Evolutionary conservation across 805 yeast species (phyloP).

Genomic region (Suhomyces prunicola): DNA sequence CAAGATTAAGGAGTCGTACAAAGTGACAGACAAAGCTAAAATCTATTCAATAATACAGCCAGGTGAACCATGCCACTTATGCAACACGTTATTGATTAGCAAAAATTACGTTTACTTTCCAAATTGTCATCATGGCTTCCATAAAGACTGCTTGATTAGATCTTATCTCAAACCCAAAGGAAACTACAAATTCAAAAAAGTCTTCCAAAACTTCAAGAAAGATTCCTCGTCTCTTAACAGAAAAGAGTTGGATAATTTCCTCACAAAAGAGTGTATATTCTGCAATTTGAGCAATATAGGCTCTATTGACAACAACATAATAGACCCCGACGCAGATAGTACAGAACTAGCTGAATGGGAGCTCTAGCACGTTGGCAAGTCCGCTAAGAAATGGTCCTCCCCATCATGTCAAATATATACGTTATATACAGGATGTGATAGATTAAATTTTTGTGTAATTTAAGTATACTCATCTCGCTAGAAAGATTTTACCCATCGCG

Average conservation of each 20-base stretch:
- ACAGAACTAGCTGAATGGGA: conserved; percentile 48
- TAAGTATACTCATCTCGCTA: conserved; percentile 1
- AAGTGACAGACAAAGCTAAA: conserved; percentile 28
- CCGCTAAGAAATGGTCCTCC: neutral
- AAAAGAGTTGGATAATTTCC: conserved; percentile 55
- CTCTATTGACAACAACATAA: conserved; percentile 61
- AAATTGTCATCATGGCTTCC: conserved; percentile 81
- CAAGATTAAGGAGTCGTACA: conserved; percentile 50
- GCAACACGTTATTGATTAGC: conserved; percentile 65
- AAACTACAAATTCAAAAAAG: conserved; percentile 63
- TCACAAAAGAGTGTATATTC: conserved; percentile 65
- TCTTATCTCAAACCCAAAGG: conserved; percentile 54
- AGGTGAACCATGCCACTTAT: conserved; percentile 75
- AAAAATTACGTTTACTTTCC: conserved; percentile 81
- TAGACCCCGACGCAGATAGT: conserved; percentile 32
- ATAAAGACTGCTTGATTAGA: conserved; percentile 79
- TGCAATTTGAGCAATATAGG: conserved; percentile 76
- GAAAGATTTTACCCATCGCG: conserved; percentile 1
- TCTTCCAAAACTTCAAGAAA: conserved; percentile 53
- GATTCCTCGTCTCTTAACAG: conserved; percentile 37
- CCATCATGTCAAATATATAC: neutral
- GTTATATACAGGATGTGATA: neutral
- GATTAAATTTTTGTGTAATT: neutral
- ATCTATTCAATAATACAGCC: conserved; percentile 71
- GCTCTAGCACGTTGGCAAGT: conserved; percentile 21